Percentiles rank a stretch among this genome's conserved stretches.
These are phyloP conservation scores for Athelia psychrophila DNA, from an alignment of 1,284 basidiomycete species.

Conservation along the genomic window DNA sequence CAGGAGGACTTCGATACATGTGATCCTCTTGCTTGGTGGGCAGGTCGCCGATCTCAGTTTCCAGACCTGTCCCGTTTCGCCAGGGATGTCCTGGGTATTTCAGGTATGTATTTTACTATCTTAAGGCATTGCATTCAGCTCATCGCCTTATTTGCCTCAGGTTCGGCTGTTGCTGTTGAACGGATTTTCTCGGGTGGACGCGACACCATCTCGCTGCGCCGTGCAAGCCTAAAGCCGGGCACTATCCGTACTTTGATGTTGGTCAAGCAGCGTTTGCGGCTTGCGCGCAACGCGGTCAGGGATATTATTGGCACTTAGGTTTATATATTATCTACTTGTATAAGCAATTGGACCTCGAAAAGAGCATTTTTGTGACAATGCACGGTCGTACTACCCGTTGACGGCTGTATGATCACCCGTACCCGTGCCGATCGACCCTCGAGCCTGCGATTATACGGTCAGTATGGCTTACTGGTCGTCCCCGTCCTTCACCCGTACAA, in stretches of 20 bases:
- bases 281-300: not conserved
- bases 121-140: not conserved
- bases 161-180: slow-evolving; percentile 32
- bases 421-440: no score
- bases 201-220: slow-evolving; percentile 32
- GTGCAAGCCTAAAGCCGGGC: slow-evolving; percentile 26
- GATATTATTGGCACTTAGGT: not conserved
- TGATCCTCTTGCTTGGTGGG: slow-evolving; percentile 20
- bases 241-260: slow-evolving; percentile 32
- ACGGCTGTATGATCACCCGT: no score
- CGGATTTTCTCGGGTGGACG: slow-evolving; percentile 33
- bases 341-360: no score
- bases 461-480: no score
- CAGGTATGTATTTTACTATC: slow-evolving; percentile 12
- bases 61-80: slow-evolving; percentile 14
- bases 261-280: slow-evolving; percentile 20
- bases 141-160: slow-evolving; percentile 8
- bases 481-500: no score
- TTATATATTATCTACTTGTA: not conserved
- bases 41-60: slow-evolving; percentile 8
- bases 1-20: slow-evolving; percentile 3
- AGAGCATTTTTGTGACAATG: no score
- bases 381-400: no score
- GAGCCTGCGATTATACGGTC: no score
- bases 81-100: slow-evolving; percentile 17